A percentile compares a stretch with the other conserved stretches of the same genome.
Conservation (phyloP, 148 eudicot genomes). For the Drosera capensis region DNA sequence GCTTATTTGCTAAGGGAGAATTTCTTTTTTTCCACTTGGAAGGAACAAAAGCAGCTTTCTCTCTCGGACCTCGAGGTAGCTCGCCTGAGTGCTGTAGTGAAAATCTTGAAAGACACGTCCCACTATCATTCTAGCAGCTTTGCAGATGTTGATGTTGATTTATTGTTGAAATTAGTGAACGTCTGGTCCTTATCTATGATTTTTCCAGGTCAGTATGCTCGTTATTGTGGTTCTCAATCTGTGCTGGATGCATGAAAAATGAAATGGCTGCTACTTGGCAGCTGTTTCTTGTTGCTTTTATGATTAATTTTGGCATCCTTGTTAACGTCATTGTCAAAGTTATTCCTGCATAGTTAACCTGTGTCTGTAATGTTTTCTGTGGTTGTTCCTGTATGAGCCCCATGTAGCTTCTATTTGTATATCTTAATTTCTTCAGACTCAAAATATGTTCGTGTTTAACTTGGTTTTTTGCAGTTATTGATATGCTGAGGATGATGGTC, state of each 20-base stretch:
- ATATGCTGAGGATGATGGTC: constrained; percentile 68
- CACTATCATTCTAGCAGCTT: constrained; percentile 75
- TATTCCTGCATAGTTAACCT: too few relatives aligned
- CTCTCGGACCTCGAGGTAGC: constrained; percentile 52
- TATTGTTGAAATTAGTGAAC: constrained; percentile 63
- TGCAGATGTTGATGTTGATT: constrained; percentile 61
- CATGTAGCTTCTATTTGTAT: too few relatives aligned
- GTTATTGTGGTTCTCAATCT: not conserved
- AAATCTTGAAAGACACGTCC: constrained; percentile 89
- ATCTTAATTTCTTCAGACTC: too few relatives aligned
- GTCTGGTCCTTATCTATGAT: constrained; percentile 65
- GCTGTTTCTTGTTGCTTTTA: too few relatives aligned
- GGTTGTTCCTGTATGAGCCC: too few relatives aligned
- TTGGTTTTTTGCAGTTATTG: constrained; percentile 67
- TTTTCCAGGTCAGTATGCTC: constrained; percentile 63
- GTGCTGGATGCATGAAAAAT: too few relatives aligned
- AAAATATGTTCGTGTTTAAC: too few relatives aligned
- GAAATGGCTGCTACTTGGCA: too few relatives aligned
- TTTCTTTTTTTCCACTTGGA: constrained; percentile 5
- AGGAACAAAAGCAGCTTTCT: constrained; percentile 44
- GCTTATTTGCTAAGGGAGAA: constrained; percentile 1
- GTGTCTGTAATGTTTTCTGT: too few relatives aligned
- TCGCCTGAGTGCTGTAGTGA: constrained; percentile 59
- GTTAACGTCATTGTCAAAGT: too few relatives aligned
- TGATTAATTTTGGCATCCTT: too few relatives aligned